phyloP scores from a whole-genome alignment of 495 filamentous ascomycete species.

The Hypoxylon lienhwacheense region DNA sequence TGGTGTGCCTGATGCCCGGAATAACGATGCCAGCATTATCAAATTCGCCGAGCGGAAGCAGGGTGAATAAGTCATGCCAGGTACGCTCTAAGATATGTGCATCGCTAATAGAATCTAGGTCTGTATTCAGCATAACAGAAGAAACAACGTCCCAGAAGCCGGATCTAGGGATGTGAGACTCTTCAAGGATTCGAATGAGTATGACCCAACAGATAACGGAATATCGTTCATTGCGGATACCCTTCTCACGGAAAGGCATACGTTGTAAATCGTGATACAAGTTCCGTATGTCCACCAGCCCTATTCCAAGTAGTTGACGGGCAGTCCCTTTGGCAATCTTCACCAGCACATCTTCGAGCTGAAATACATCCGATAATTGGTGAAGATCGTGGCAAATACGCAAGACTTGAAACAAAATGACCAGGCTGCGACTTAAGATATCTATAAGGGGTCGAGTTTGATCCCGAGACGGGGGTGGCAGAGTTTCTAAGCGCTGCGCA shows the following conservation, averaged over 20 bases:
- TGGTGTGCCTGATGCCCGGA: slow-evolving; percentile 57
- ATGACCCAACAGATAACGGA: slow-evolving; percentile 68
- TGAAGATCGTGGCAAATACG: slow-evolving; percentile 39
- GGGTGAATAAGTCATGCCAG: slow-evolving; percentile 74
- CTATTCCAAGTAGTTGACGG: slow-evolving; percentile 49
- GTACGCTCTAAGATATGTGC: slow-evolving; percentile 62
- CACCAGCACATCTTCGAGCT: slow-evolving; percentile 49
- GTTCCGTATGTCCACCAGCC: slow-evolving; percentile 55
- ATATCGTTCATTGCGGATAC: slow-evolving; percentile 62
- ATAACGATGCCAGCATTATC: slow-evolving; percentile 65
- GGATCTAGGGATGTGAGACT: slow-evolving; percentile 45
- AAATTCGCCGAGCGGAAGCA: slow-evolving; percentile 77
- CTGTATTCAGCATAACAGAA: slow-evolving; percentile 42
- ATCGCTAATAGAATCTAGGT: slow-evolving; percentile 42
- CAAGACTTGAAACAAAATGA: slow-evolving; percentile 39
- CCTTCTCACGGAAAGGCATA: slow-evolving; percentile 59
- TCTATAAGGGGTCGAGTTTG: slow-evolving; percentile 28
- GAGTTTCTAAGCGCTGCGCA: slow-evolving; percentile 39
- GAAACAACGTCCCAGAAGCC: slow-evolving; percentile 64
- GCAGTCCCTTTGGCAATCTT: slow-evolving; percentile 43
- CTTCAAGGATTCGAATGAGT: slow-evolving; percentile 60
- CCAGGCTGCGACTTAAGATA: slow-evolving; percentile 32
- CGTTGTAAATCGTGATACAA: slow-evolving; percentile 66
- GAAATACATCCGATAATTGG: slow-evolving; percentile 37
- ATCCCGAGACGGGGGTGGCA: slow-evolving; percentile 8